Evolutionary conservation across 495 filamentous ascomycete species (phyloP), one percentile per base, ranked within the genome.

Genomic region (Elasticomyces elasticus): DNA sequence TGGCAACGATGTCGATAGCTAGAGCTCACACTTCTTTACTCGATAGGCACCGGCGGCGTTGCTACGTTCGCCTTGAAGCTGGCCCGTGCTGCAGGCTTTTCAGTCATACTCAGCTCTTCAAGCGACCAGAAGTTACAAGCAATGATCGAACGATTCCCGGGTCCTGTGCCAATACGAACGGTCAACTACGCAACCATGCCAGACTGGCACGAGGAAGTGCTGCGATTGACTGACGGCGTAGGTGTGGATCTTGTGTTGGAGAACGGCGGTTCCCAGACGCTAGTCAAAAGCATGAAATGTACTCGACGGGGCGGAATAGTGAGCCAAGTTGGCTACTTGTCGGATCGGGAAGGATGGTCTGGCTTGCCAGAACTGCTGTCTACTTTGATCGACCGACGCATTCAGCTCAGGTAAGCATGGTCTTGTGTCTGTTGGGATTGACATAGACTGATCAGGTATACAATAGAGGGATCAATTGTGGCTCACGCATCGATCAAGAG

Each of bases 221-320:
- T 70, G 5, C 61, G 48, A 9, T 54, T 69, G 5, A 74, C 67
- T 5, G 52, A 58, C 9, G 69, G 66, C 11, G 51, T 58, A 22
- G 72, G 72, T 1, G 72, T 73, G 3, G 71, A 74, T 44, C 37
- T 69, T 0, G 68, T 73, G 11, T 47, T 74, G 26, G 71, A 74
- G 38, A 67, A 62, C 41, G 72, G 70, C 1, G 72, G 71, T 11
- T 52, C 64, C 0, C 31, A 27, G 2, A 66, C 66, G 1, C 35
- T 74, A 33, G 60, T 71, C 11, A 55, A 69, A 59, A 71, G 67
- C 45, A 40, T 73, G 37, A 60, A 60, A 40, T 70, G 62, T 20
- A 69, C 67, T 17, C 55, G 63, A 25, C 64, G 67, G 1, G 67
- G 70, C 5, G 71, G 71, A 0, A 62, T 65, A 0, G 61, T 75